Conservation (phyloP, 2,329 filamentous ascomycete genomes). For the Xylaria digitata region DNA sequence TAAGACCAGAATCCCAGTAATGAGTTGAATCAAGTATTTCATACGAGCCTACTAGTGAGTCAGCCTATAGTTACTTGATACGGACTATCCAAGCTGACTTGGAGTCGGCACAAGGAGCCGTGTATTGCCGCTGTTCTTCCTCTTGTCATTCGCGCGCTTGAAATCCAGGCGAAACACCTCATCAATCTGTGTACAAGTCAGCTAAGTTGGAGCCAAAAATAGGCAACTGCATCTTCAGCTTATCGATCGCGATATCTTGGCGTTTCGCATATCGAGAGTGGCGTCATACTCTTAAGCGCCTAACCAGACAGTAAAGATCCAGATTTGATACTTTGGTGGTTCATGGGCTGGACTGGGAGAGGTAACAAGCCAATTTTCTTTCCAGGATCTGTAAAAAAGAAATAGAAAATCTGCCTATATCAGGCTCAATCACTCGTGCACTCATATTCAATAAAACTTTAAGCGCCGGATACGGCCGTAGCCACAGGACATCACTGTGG, state of each 20-base stretch:
- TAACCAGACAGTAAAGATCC: neutral
- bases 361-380: too few relatives aligned
- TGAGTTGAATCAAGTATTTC: too few relatives aligned
- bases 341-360: neutral
- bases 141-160: neutral
- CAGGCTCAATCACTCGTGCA: neutral
- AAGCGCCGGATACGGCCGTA: constrained; percentile 11
- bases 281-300: neutral
- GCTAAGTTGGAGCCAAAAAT: neutral
- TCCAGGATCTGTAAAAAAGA: too few relatives aligned
- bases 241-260: neutral
- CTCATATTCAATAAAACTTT: neutral
- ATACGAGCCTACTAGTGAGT: too few relatives aligned
- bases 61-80: too few relatives aligned
- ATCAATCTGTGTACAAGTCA: neutral
- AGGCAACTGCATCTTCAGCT: neutral
- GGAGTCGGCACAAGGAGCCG: too few relatives aligned
- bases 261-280: neutral
- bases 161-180: too few relatives aligned
- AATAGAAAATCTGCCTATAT: neutral
- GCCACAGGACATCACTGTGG: neutral
- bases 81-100: too few relatives aligned
- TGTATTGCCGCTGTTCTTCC: neutral
- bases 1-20: too few relatives aligned
- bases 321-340: neutral